A percentile compares a stretch with the other conserved stretches of the same genome.
phyloP scores from a whole-genome alignment of 768 basidiomycete species.

The Termitomyces sp. region DNA sequence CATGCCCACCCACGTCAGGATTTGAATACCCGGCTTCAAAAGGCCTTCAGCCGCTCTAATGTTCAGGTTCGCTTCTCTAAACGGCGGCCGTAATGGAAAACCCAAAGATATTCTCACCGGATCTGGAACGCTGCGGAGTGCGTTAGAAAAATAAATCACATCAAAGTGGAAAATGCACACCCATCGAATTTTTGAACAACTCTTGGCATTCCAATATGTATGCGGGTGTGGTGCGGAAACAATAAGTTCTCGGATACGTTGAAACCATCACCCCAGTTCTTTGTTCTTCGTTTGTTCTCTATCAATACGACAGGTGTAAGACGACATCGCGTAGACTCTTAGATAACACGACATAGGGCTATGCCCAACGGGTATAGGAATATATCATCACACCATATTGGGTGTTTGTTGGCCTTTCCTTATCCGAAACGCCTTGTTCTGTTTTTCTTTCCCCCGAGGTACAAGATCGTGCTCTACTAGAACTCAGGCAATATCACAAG shows the following conservation, averaged over 20 bases:
- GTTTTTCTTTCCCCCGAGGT: background rate
- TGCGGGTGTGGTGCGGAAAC: no score
- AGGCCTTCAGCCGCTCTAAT: background rate
- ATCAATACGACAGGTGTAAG: background rate
- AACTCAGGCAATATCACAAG: background rate
- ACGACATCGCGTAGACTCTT: background rate
- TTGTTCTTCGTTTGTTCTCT: background rate
- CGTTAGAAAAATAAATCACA: background rate
- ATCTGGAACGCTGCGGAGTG: background rate
- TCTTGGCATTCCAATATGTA: background rate
- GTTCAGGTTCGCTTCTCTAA: background rate
- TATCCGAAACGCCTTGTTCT: background rate
- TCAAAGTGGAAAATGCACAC: background rate
- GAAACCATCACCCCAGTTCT: background rate
- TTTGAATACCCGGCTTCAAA: background rate
- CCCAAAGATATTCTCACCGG: no score
- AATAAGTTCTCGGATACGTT: background rate
- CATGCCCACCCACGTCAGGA: background rate
- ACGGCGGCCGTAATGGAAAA: background rate
- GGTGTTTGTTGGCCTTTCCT: background rate
- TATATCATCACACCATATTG: no score
- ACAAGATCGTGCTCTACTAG: background rate
- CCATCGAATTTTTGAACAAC: no score
- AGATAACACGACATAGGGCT: no score
- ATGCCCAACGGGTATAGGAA: no score